Percentiles rank a stretch among this genome's conserved stretches.
These are phyloP conservation scores for Phylloporus sp. DNA, from an alignment of 768 basidiomycete species.

Conservation along the genomic window DNA sequence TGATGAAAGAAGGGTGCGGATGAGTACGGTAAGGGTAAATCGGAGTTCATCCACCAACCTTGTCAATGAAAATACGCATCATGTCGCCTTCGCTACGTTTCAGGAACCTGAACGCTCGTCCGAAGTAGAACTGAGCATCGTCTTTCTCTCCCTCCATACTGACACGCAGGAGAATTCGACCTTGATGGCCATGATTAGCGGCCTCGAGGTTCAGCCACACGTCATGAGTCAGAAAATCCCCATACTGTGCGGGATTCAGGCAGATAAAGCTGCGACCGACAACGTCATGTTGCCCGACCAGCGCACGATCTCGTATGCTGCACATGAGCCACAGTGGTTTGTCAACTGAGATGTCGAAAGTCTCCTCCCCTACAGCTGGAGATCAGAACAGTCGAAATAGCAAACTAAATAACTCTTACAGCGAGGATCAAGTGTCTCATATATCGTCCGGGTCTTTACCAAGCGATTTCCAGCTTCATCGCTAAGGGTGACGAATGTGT, in stretches of 20 bases:
- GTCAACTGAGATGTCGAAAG: slow-evolving; percentile 90
- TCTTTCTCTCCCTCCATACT: slow-evolving; percentile 99
- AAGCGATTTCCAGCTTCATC: slow-evolving; percentile 86
- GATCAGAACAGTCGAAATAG: slow-evolving; percentile 3
- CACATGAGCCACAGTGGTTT: slow-evolving; percentile 97
- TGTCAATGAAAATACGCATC: slow-evolving; percentile 94
- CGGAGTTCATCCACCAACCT: slow-evolving; percentile 45
- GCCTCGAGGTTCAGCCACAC: slow-evolving; percentile 89
- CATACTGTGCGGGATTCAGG: slow-evolving; percentile 82
- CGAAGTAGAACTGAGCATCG: slow-evolving; percentile 96
- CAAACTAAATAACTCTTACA: slow-evolving; percentile 49
- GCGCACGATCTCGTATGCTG: slow-evolving; percentile 83
- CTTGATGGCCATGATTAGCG: slow-evolving; percentile 39
- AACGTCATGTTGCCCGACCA: slow-evolving; percentile 90
- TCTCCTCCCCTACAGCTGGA: slow-evolving; percentile 78
- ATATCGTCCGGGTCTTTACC: slow-evolving; percentile 94
- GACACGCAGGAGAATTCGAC: slow-evolving; percentile 79
- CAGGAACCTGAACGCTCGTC: slow-evolving; percentile 87
- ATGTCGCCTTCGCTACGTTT: slow-evolving; percentile 94
- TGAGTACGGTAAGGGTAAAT: neutral
- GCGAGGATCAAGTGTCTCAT: slow-evolving; percentile 84
- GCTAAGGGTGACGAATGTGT: slow-evolving; percentile 91
- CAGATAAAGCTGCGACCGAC: slow-evolving; percentile 90
- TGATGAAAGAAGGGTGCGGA: slow-evolving; percentile 27
- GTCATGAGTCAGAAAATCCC: slow-evolving; percentile 87